Evolutionary conservation across 345 rosid species (phyloP).

Genomic region (Citrus trifoliata): DNA sequence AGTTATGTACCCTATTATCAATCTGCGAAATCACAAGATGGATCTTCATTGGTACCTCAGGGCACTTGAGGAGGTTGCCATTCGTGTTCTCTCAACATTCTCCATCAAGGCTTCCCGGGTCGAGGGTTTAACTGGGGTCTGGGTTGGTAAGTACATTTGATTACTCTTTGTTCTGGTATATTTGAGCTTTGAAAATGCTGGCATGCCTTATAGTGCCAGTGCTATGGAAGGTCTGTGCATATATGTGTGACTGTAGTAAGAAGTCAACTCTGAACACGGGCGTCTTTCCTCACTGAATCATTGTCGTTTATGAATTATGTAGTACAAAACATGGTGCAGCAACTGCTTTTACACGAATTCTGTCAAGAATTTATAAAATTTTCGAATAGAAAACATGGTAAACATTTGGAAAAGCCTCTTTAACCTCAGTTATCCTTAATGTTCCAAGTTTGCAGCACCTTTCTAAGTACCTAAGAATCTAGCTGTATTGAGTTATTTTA

Average conservation of each 20-base stretch:
- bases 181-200: background rate
- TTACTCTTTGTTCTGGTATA: background rate
- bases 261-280: background rate
- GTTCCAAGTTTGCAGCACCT: background rate
- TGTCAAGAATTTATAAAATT: background rate
- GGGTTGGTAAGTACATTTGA: conserved; percentile 58
- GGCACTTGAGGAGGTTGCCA: conserved; percentile 78
- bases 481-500: background rate
- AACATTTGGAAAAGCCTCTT: background rate
- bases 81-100: conserved; percentile 68
- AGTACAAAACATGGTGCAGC: background rate
- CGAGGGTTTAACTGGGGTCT: conserved; percentile 84
- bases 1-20: conserved; percentile 83
- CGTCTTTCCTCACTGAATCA: background rate
- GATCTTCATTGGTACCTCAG: conserved; percentile 96
- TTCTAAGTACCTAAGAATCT: background rate
- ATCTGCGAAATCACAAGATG: conserved; percentile 86
- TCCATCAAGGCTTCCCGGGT: conserved; percentile 66
- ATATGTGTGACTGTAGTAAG: background rate
- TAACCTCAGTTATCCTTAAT: background rate
- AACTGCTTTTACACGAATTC: background rate
- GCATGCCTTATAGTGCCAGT: background rate
- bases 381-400: background rate
- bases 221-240: background rate
- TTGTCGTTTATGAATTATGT: background rate